Conservation (phyloP, 2,329 filamentous ascomycete species). For the Karstenula rhodostoma region DNA sequence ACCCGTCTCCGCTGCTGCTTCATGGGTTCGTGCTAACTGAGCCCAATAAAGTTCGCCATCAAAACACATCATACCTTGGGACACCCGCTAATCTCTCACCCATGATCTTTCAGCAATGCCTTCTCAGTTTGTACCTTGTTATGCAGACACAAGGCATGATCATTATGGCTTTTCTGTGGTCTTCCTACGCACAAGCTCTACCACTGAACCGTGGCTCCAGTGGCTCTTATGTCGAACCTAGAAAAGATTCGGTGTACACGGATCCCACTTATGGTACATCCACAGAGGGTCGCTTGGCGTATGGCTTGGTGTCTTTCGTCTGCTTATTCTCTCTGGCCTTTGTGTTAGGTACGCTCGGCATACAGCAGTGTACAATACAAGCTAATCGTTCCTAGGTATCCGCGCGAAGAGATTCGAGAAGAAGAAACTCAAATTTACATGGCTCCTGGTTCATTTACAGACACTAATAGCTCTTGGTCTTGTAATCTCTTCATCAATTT, state of each 20-base stretch:
- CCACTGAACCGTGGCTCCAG: neutral
- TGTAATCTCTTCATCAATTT: conserved; percentile 1
- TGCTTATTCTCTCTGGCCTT: conserved; percentile 4
- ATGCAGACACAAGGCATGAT: neutral
- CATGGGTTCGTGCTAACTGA: neutral
- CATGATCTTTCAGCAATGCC: neutral
- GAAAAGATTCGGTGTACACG: neutral
- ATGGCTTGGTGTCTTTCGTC: conserved; percentile 1
- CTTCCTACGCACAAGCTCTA: neutral
- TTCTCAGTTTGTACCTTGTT: neutral
- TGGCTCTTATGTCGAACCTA: neutral
- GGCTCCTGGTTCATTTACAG: conserved; percentile 2
- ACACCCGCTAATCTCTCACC: neutral
- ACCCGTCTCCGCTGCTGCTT: neutral
- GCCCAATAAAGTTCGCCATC: neutral
- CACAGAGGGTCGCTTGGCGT: neutral
- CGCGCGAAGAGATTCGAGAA: neutral
- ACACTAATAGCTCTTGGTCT: neutral
- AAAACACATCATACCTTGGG: neutral
- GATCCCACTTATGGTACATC: neutral
- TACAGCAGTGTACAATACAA: neutral
- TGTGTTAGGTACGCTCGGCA: neutral
- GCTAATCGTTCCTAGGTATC: neutral
- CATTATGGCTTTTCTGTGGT: neutral
- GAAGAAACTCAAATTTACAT: neutral